Percentiles rank a stretch among this genome's conserved stretches.
phyloP scores from a whole-genome alignment of 371 early-diverging fungal species.

The Mortierella sp. region DNA sequence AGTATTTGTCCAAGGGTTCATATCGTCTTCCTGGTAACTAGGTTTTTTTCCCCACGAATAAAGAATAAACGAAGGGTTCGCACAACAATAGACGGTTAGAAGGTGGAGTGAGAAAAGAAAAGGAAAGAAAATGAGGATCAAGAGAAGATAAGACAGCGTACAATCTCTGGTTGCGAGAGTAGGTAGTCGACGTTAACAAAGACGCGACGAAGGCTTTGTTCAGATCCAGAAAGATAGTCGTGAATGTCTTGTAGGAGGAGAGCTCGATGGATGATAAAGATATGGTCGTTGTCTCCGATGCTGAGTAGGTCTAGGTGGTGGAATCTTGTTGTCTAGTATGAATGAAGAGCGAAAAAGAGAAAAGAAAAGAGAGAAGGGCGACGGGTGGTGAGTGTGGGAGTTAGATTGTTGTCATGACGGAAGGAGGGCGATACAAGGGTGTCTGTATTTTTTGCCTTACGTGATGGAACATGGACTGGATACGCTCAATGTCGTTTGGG shows the following conservation, averaged over 20 bases:
- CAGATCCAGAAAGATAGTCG: slow-evolving; percentile 26
- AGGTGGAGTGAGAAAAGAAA: neutral
- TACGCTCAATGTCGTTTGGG: slow-evolving; percentile 29
- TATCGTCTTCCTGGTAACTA: slow-evolving; percentile 28
- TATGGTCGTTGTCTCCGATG: slow-evolving; percentile 37
- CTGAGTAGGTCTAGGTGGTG: slow-evolving; percentile 32
- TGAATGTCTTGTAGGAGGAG: slow-evolving; percentile 33
- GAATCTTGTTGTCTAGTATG: slow-evolving; percentile 23
- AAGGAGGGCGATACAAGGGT: neutral
- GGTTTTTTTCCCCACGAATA: too few species aligned
- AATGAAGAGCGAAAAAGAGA: neutral
- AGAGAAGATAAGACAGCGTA: neutral
- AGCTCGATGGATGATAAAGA: slow-evolving; percentile 36
- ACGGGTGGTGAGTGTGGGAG: neutral
- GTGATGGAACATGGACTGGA: slow-evolving; percentile 47
- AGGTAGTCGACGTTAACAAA: slow-evolving; percentile 45
- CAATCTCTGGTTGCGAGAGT: slow-evolving; percentile 31
- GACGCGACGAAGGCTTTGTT: slow-evolving; percentile 21
- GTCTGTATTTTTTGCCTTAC: slow-evolving; percentile 6
- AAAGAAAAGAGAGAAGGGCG: too few species aligned
- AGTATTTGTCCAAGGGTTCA: slow-evolving; percentile 27
- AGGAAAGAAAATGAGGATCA: neutral
- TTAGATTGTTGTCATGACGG: neutral
- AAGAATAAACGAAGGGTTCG: neutral
- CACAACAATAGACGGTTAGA: neutral